Evolutionary conservation across 192 early-diverging fungal genomes (phyloP), one percentile per base, ranked within the genome.

Genomic region (Haplosporangium gracile): DNA sequence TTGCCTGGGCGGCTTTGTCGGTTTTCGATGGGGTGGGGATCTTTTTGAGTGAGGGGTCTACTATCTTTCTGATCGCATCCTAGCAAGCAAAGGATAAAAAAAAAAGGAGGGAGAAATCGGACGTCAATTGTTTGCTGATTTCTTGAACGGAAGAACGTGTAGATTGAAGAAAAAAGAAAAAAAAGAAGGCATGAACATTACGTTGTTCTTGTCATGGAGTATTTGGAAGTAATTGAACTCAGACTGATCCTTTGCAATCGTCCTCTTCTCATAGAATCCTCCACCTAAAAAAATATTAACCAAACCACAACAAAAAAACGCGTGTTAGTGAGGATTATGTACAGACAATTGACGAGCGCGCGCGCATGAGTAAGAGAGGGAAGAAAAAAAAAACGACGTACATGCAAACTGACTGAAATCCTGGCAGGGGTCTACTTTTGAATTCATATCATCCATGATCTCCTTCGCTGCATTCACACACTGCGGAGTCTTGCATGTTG

Each of bases 381-480:
- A 42, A 24, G 11, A 5, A 40, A 34, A 75, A 26, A 10, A 51
- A 5, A 63, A n/a, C 13, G 42, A 71, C 74, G 75, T 91, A 93
- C 93, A 92, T 51, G 87, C 82, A 81, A 85, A 94, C 70, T 91
- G 85, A 78, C 90, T 93, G 79, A 94, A 94, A 79, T 94, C 93
- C 20, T 88, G 74, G 57, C 94, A 94, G 8, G 94, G 93, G 85
- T 94, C 90, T 4, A 77, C 87, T 18, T 80, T 74, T 2, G 78
- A 29, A 76, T 94, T 89, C 43, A 94, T 85, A 32, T 88, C 88
- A 2, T 63, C 26, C 26, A 93, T 49, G 53, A 94, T 91, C 5
- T 76, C 40, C 16, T 77, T 78, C 10, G 93, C 91, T 5, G 88
- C 83, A 0, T 83, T 38, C 4, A 90, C 77, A 82, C 94, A 94